These are phyloP conservation scores for Xylariaceae sp. DNA, from an alignment of 2,329 filamentous ascomycete species.

Conservation along the genomic window DNA sequence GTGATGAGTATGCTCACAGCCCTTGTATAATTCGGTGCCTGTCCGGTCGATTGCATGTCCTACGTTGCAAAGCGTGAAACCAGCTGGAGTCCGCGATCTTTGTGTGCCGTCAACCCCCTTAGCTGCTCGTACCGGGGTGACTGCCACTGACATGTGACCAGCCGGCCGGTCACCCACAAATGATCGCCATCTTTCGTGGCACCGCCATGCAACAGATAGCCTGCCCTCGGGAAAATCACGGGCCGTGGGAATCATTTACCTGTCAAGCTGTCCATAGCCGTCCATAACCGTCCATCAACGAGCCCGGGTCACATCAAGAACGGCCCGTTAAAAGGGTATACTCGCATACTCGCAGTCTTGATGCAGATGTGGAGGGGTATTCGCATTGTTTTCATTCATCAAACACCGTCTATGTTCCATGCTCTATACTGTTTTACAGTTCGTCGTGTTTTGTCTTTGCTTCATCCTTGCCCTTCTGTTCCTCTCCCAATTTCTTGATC, in stretches of 20 bases:
- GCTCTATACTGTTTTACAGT: conserved; percentile 23
- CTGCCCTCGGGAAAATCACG: neutral
- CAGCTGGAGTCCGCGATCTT: conserved; percentile 3
- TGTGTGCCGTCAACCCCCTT: neutral
- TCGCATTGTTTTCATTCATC: conserved; percentile 22
- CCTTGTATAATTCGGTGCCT: conserved; percentile 4
- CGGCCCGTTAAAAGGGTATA: neutral
- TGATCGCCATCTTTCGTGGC: neutral
- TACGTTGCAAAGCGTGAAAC: conserved; percentile 6
- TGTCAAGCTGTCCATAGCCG: neutral
- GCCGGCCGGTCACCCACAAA: conserved; percentile 4
- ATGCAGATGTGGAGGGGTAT: conserved; percentile 6
- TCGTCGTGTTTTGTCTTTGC: conserved; percentile 28
- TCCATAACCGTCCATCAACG: neutral
- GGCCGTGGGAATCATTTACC: neutral
- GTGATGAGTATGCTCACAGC: neutral
- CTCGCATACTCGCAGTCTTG: neutral
- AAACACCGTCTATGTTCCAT: conserved; percentile 22
- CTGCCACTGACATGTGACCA: neutral
- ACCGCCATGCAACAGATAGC: neutral
- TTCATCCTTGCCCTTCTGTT: conserved; percentile 28
- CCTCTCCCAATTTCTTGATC: conserved; percentile 40
- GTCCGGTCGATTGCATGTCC: conserved; percentile 7
- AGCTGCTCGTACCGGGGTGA: neutral
- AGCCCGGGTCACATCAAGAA: neutral